Percentiles rank a stretch among this genome's conserved stretches.
Evolutionary conservation across 2,329 filamentous ascomycete genomes (phyloP).

Genomic region (Microdochium nivale): DNA sequence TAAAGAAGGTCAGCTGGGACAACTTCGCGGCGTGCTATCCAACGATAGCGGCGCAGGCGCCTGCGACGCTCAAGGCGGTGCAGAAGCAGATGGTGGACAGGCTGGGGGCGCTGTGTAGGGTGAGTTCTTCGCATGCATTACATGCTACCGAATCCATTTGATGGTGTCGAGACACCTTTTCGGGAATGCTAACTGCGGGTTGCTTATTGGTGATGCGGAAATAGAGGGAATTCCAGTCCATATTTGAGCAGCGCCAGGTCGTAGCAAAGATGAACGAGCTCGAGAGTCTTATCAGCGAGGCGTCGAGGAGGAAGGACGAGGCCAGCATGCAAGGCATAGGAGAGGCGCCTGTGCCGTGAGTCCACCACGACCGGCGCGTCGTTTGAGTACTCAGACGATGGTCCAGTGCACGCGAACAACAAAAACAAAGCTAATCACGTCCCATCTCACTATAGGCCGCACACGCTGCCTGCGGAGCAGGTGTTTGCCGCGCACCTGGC

Average conservation of each 20-base stretch:
- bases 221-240: conserved; percentile 47
- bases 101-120: conserved; percentile 43
- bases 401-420: neutral
- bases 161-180: no score
- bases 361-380: conserved; percentile 2
- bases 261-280: conserved; percentile 51
- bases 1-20: conserved; percentile 45
- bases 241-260: conserved; percentile 42
- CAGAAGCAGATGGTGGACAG: conserved; percentile 51
- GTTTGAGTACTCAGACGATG: neutral
- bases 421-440: conserved; percentile 4
- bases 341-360: conserved; percentile 36
- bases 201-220: neutral
- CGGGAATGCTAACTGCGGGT: no score
- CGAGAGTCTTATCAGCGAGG: conserved; percentile 45
- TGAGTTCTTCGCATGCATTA: no score
- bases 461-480: conserved; percentile 43
- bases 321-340: conserved; percentile 12
- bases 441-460: conserved; percentile 36
- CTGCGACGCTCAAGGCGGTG: conserved; percentile 41
- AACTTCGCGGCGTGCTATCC: conserved; percentile 56
- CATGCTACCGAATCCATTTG: no score
- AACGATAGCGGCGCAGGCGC: conserved; percentile 42
- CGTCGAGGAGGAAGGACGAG: conserved; percentile 27
- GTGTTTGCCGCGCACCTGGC: conserved; percentile 47